Evolutionary conservation across 129 eudicot genomes (phyloP), one percentile per base, ranked within the genome.

Genomic region (Chrysanthemum makinoi): DNA sequence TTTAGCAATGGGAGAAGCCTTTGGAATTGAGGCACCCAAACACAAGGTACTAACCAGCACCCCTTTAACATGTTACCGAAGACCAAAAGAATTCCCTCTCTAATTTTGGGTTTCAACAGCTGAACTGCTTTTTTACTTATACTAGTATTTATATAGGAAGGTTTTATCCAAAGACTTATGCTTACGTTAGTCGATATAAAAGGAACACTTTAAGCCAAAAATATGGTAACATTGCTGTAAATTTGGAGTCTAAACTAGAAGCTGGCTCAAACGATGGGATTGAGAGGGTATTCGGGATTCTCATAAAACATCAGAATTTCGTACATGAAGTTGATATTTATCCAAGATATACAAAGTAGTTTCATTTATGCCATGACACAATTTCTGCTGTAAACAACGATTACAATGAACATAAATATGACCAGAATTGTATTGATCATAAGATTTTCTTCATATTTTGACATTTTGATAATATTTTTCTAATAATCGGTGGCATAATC

Each of bases 1-100:
- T 70, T 75, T 94, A 79, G 97, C 97, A 10, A 80, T 94, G 98
- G 98, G 98, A 70, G 92, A 82, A 78, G 88, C 98, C 69, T 94
- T 94, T 75, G 97, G 98, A 24, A 77, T 84, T 20, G 68, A 57
- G 71, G 80, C 82, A 64, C 94, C 90, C 72, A 64, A 57, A 22
- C 70, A 84, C 10, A 69, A 81, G 97, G 95, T 87, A 66, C 63
- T 19, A 18, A 33, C 46, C 2, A 7, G 1, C 2, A 35, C 46
- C 46, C 10, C 46, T 39, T 39, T 39, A 39, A 39, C 46, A 39
- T 39, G 46, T 39, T 1, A 39, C 46, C 46, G 10, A 39, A 39
- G 46, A 7, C 46, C 46, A 39, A 39, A 6, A 39, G 20, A 26
- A 4, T 10, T 65, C 22, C 10, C 62, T 18, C 43, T 33, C 52